A percentile compares a stretch with the other conserved stretches of the same genome.
Conservation (phyloP, 306 rosid species). For the Cicer yamashitae region DNA sequence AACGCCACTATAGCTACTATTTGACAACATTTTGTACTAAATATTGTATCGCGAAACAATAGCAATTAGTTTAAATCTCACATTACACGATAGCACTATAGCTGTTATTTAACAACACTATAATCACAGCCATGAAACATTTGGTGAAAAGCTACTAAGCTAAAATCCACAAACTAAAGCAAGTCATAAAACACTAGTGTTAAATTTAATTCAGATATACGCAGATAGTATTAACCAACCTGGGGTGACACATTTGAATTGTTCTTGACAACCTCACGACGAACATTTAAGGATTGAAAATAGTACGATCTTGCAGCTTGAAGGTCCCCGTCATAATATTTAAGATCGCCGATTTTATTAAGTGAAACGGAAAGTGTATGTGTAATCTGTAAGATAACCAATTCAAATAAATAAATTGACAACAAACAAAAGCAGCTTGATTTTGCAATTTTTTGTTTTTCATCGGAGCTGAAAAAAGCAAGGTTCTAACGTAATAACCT, state of each 20-base stretch:
- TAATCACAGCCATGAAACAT: slow-evolving; percentile 23
- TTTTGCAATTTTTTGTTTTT: background rate
- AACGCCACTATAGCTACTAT: too few relatives aligned
- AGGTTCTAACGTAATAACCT: slow-evolving; percentile 61
- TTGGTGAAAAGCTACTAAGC: background rate
- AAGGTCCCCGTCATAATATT: slow-evolving; percentile 88
- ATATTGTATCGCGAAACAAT: too few relatives aligned
- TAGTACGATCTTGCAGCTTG: slow-evolving; percentile 82
- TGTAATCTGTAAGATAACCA: slow-evolving; percentile 57
- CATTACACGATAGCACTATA: too few relatives aligned
- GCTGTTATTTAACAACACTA: too few relatives aligned
- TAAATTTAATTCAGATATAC: slow-evolving; percentile 15
- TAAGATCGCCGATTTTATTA: slow-evolving; percentile 96
- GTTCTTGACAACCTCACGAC: slow-evolving; percentile 71
- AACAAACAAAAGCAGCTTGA: background rate
- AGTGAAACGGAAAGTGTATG: slow-evolving; percentile 97
- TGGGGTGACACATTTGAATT: slow-evolving; percentile 71
- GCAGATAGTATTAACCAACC: slow-evolving; percentile 55
- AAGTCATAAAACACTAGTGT: slow-evolving; percentile 13
- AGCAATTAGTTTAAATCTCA: too few relatives aligned
- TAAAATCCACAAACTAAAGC: slow-evolving; percentile 25
- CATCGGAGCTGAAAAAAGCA: slow-evolving; percentile 1
- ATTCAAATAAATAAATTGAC: slow-evolving; percentile 23
- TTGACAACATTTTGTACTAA: too few relatives aligned
- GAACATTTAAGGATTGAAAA: slow-evolving; percentile 79